A percentile compares a stretch with the other conserved stretches of the same genome.
phyloP scores from a whole-genome alignment of 1,139 yeast genomes.

The Suhomyces wounanorum region DNA sequence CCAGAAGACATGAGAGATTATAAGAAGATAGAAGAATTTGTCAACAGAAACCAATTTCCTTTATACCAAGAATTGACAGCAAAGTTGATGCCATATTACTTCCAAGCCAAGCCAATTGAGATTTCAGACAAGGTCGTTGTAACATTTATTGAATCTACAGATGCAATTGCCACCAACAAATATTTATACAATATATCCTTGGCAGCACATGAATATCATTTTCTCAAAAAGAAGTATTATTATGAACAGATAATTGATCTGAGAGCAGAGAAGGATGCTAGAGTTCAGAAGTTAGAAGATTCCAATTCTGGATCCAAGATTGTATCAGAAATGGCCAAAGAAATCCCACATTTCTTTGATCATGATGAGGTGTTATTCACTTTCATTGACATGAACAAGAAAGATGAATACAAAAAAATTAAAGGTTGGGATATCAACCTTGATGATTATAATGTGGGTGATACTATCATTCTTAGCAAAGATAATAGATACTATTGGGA shows the following conservation, averaged over 20 bases:
- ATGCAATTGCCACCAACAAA: slow-evolving; percentile 37
- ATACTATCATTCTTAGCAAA: slow-evolving; percentile 35
- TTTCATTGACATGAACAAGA: slow-evolving; percentile 52
- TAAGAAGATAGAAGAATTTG: slow-evolving; percentile 49
- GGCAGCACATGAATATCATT: slow-evolving; percentile 57
- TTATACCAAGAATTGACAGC: slow-evolving; percentile 53
- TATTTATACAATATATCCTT: slow-evolving; percentile 47
- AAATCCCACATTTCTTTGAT: slow-evolving; percentile 48
- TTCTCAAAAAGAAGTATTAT: slow-evolving; percentile 45
- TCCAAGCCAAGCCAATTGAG: slow-evolving; percentile 31
- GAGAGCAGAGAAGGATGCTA: slow-evolving; percentile 45
- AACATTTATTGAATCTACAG: slow-evolving; percentile 49
- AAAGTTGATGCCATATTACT: slow-evolving; percentile 33
- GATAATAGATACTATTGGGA: slow-evolving; percentile 38
- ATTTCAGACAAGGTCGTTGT: slow-evolving; percentile 51
- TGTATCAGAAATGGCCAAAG: slow-evolving; percentile 49
- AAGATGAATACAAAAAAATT: slow-evolving; percentile 31
- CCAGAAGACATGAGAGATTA: slow-evolving; percentile 61
- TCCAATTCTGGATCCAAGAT: slow-evolving; percentile 44
- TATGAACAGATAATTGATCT: slow-evolving; percentile 38
- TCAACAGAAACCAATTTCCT: slow-evolving; percentile 51
- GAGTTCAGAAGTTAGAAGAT: slow-evolving; percentile 39
- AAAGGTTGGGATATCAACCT: slow-evolving; percentile 47
- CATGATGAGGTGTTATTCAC: slow-evolving; percentile 50
- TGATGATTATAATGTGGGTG: slow-evolving; percentile 45